Percentiles rank a stretch among this genome's conserved stretches.
Conservation (phyloP, 257 asterid genomes). For the Primulina tabacum region DNA sequence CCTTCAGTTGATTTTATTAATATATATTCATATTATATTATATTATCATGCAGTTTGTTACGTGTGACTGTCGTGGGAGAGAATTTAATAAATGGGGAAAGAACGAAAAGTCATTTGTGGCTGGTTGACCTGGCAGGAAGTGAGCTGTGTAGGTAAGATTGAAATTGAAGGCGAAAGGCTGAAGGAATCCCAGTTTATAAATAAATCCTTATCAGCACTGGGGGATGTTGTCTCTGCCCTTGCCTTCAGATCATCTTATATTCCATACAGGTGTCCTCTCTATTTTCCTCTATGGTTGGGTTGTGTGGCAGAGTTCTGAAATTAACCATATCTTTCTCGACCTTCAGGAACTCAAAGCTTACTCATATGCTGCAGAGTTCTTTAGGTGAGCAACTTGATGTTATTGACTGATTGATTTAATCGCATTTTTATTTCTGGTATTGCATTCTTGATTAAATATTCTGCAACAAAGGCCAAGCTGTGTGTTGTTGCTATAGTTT, state of each 20-base stretch:
- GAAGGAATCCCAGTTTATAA: constrained; percentile 94
- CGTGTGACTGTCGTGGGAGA: constrained; percentile 83
- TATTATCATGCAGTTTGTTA: constrained; percentile 62
- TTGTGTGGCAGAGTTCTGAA: background rate
- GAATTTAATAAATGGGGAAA: constrained; percentile 69
- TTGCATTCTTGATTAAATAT: background rate
- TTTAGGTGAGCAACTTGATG: constrained; percentile 51
- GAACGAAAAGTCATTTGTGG: constrained; percentile 94
- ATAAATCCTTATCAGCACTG: constrained; percentile 85
- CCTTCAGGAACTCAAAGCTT: constrained; percentile 91
- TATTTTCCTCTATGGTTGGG: constrained; percentile 16
- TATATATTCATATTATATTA: background rate
- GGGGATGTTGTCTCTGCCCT: constrained; percentile 97
- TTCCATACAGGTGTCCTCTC: constrained; percentile 67
- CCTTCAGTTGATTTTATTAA: background rate
- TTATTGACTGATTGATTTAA: background rate
- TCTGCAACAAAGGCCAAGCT: background rate
- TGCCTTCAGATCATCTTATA: constrained; percentile 74
- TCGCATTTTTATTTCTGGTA: background rate
- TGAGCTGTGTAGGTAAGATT: constrained; percentile 85
- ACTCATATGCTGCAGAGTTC: constrained; percentile 98
- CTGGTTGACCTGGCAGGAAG: constrained; percentile 98
- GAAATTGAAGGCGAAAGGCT: constrained; percentile 95
- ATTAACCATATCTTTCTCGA: constrained; percentile 23
- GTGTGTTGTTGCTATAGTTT: background rate